A percentile compares a stretch with the other conserved stretches of the same genome.
Evolutionary conservation across 805 yeast genomes (phyloP).

Genomic region (Nakazawaea populi): DNA sequence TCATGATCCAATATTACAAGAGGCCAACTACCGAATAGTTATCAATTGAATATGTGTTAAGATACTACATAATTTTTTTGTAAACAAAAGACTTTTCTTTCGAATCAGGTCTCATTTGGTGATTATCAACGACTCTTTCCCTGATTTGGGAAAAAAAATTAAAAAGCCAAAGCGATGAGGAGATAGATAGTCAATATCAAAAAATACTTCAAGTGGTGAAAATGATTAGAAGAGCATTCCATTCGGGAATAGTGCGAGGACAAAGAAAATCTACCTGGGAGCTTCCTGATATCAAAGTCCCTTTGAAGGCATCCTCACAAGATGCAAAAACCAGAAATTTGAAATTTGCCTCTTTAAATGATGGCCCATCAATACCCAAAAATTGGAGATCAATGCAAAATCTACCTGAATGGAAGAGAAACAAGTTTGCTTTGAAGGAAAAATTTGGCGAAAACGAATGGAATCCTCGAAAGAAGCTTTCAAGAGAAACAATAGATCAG

Average conservation of each 20-base stretch:
- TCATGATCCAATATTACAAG: conserved; percentile 37
- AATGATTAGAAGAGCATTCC: background rate
- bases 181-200: background rate
- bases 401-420: conserved; percentile 66
- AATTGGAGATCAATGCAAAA: conserved; percentile 35
- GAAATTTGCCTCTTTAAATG: conserved; percentile 13
- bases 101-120: background rate
- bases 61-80: background rate
- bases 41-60: background rate
- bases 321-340: conserved; percentile 8
- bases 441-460: conserved; percentile 55
- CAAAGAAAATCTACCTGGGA: conserved; percentile 18
- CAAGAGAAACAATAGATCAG: conserved; percentile 64
- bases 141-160: background rate
- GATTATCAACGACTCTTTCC: no score
- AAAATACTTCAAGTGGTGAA: no score
- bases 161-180: background rate
- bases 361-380: conserved; percentile 31
- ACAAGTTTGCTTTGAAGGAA: conserved; percentile 56
- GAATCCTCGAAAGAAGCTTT: conserved; percentile 62
- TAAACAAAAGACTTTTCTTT: background rate
- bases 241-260: conserved; percentile 3
- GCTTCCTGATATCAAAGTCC: conserved; percentile 9
- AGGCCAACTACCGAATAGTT: background rate
- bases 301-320: background rate